Evolutionary conservation across 116 monocot species (phyloP), one percentile per base, ranked within the genome.

Genomic region (Cymodocea nodosa): DNA sequence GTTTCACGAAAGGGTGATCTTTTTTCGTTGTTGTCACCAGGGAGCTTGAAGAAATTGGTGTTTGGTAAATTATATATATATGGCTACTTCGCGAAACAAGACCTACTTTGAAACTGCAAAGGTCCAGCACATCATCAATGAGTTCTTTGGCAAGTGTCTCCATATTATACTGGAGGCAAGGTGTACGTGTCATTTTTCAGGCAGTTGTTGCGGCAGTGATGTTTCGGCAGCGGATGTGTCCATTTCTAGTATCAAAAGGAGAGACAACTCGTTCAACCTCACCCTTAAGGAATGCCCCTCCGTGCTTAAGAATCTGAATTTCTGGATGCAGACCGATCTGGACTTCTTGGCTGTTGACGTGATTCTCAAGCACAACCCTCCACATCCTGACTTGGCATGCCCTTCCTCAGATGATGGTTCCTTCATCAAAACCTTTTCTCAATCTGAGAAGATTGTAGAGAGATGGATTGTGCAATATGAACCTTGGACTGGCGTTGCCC

Each of bases 191-290:
- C 82, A 77, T 44, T 44, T 12, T 44, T 10, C 44, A 1, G 44
- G 12, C 11, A 44, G 12, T 12, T 44, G 44, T 10, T 44, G 44
- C 12, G 12, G 44, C 44, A 9, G 44, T 10, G 44, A 12, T 44
- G 11, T 4, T 44, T 44, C 44, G 44, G 44, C 44, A n/a, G n/a
- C n/a, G n/a, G n/a, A n/a, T 40, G 81, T 83, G 10, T 88, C 83
- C 12, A 69, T 78, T 3, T 75, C 79, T 0, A 74, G 78, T 34
- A 70, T 79, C 52, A 69, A 71, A 15, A 79, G 85, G 0, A 73
- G 89, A 17, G 83, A 93, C 67, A 83, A 85, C 59, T 93, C 89
- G 83, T 93, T 93, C 76, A 88, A 93, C 56, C 68, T 93, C 35
- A 89, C 88, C 19, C 79, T 93, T 12, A 52, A 66, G 39, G 83